These are phyloP conservation scores for Macrocystidia cucumis DNA, from an alignment of 1,284 basidiomycete species.

Conservation along the genomic window DNA sequence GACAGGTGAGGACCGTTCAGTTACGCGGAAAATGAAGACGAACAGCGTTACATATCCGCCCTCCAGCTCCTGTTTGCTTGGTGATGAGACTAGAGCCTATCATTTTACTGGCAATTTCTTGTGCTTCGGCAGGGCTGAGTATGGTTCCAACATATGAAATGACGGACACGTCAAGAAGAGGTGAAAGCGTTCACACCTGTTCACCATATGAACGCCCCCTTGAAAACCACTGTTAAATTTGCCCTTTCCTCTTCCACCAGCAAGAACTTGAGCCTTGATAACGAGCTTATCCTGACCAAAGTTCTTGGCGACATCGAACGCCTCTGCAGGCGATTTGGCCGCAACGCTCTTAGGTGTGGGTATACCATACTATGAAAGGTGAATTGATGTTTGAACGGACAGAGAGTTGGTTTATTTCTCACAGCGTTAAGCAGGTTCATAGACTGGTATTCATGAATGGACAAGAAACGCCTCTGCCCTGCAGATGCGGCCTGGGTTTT, in stretches of 20 bases:
- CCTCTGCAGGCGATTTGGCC: slow-evolving; percentile 88
- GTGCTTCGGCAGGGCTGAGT: slow-evolving; percentile 80
- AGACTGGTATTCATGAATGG: slow-evolving; percentile 98
- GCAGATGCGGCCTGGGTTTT: slow-evolving; percentile 49
- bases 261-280: slow-evolving; percentile 98
- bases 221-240: slow-evolving; percentile 95
- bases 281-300: slow-evolving; percentile 83
- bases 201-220: slow-evolving; percentile 95
- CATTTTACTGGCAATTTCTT: slow-evolving; percentile 89
- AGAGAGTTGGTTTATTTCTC: slow-evolving; percentile 13
- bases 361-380: slow-evolving; percentile 77
- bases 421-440: slow-evolving; percentile 93
- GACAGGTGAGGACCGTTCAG: slow-evolving; percentile 7
- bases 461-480: slow-evolving; percentile 88
- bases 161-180: too few species aligned
- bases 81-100: slow-evolving; percentile 95
- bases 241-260: slow-evolving; percentile 97
- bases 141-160: slow-evolving; percentile 3
- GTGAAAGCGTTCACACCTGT: slow-evolving; percentile 51
- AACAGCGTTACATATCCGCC: slow-evolving; percentile 93
- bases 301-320: slow-evolving; percentile 80
- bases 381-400: slow-evolving; percentile 3
- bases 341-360: slow-evolving; percentile 90
- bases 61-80: slow-evolving; percentile 94
- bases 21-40: slow-evolving; percentile 17